Base-by-base conservation (phyloP, 2,329 filamentous ascomycete species). In the Nothopassalora personata region DNA sequence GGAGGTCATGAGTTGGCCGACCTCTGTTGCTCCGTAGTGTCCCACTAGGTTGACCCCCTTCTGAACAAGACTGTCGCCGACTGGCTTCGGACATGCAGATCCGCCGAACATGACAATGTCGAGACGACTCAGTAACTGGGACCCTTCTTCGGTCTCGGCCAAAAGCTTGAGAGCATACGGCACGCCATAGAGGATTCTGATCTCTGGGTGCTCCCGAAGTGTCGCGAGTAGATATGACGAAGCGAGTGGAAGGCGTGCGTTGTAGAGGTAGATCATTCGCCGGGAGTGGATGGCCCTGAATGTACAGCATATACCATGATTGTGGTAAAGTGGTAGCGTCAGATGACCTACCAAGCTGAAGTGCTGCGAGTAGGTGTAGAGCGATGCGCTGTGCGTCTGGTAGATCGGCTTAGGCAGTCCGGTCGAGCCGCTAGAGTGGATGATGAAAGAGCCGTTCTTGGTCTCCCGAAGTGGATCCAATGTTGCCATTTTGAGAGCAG, bases 91-190 rank as follows among this genome's bases (percentile, higher is more conserved):
- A 30, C 63, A 67, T 5, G 66, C 66, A 10, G 65, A 65, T 28
- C 66, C 66, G 27, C 66, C 66, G 31, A 66, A 66, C 62, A 65
- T 66, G 11, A 68, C 65, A 15, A 66, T 57, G 2, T 67, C 56
- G 4, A 68, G 59, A 1, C 39, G 19, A 8, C 45, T 54, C 11
- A 67, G 55, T 19, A 64, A 31, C 36, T 51, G 18, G 6, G 60
- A 65, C 4, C 84, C 85, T 27, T 79, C 75, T 0, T 81, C 74
- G 0, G 78, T 77, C 67, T 87, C 85, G 0, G 79, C 78, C 1
- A 87, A 74, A 0, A 87, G 71, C 64, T 86, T 86, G 18, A 87
- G 68, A 0, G 81, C 80, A 62, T 86, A 87, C 0, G 85, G 85
- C 0, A 87, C 85, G 1, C 77, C 80, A 60, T 84, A 80, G n/a